phyloP scores from a whole-genome alignment of 768 basidiomycete species.

The Mycena olivaceomarginata region DNA sequence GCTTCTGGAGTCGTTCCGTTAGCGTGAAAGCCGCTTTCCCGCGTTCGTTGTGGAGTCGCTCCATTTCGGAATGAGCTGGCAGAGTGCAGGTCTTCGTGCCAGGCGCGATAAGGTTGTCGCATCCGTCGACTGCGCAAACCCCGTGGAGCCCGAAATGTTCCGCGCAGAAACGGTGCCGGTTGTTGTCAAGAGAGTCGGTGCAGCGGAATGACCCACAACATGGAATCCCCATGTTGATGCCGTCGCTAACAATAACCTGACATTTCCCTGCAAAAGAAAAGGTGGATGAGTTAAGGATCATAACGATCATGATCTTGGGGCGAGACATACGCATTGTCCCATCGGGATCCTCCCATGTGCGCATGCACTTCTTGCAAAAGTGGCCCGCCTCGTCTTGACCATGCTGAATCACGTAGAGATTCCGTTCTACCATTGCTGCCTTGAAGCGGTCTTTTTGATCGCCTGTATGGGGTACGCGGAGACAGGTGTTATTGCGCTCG shows the following conservation, averaged over 20 bases:
- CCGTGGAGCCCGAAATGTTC: constrained; percentile 4
- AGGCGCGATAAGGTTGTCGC: not conserved
- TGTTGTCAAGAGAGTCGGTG: constrained; percentile 31
- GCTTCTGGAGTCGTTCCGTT: constrained; percentile 14
- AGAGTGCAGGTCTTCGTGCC: constrained; percentile 3
- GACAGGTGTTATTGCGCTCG: constrained; percentile 11
- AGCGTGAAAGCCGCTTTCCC: constrained; percentile 23
- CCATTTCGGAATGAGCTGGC: constrained; percentile 9
- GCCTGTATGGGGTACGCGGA: constrained; percentile 22
- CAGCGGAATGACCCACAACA: constrained; percentile 38
- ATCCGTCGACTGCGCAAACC: constrained; percentile 6
- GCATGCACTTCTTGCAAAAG: constrained; percentile 21
- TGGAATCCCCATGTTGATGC: constrained; percentile 38
- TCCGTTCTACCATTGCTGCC: constrained; percentile 12
- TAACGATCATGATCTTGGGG: too few species aligned
- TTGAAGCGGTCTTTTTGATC: constrained; percentile 19
- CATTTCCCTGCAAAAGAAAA: constrained; percentile 19
- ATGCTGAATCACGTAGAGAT: not conserved
- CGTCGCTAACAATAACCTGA: constrained; percentile 40
- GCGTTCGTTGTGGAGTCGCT: constrained; percentile 16
- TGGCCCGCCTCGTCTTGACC: constrained; percentile 17
- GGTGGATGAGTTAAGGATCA: not conserved
- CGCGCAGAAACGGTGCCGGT: constrained; percentile 38
- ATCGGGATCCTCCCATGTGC: not conserved
- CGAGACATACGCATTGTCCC: not conserved